Conservation (phyloP, 2,329 filamentous ascomycete genomes). For the Hirsutella thompsonii region DNA sequence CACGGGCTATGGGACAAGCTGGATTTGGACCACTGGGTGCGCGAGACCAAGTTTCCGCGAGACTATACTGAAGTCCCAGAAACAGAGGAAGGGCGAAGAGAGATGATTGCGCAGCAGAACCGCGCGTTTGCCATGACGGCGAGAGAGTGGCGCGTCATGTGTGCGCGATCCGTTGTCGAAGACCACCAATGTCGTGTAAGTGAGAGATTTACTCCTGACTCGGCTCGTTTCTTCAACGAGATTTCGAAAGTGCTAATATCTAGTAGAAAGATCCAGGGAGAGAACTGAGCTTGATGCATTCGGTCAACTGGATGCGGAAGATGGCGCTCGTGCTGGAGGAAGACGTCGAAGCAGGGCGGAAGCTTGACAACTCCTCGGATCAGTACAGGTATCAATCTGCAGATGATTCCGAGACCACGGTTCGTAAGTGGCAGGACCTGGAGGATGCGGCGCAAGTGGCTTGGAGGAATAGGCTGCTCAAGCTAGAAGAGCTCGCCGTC, state of each 20-base stretch:
- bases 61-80: neutral
- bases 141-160: conserved; percentile 1
- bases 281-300: neutral
- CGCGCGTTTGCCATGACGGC: neutral
- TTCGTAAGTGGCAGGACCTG: neutral
- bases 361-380: neutral
- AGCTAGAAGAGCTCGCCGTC: neutral
- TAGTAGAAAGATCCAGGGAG: neutral
- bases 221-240: no score
- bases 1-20: neutral
- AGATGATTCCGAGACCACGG: no score
- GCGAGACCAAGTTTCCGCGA: neutral
- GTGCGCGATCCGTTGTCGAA: neutral
- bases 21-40: neutral
- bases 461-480: neutral
- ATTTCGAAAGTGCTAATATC: neutral
- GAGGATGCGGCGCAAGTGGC: neutral
- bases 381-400: neutral
- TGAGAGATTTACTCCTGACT: no score
- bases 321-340: neutral
- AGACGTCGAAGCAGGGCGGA: neutral
- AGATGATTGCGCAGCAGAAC: neutral
- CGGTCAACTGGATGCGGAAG: neutral
- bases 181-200: neutral
- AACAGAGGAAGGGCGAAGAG: neutral